Evolutionary conservation across 108 stramenopile species (phyloP), one percentile per base, ranked within the genome.

Genomic region (Tribonema minus): DNA sequence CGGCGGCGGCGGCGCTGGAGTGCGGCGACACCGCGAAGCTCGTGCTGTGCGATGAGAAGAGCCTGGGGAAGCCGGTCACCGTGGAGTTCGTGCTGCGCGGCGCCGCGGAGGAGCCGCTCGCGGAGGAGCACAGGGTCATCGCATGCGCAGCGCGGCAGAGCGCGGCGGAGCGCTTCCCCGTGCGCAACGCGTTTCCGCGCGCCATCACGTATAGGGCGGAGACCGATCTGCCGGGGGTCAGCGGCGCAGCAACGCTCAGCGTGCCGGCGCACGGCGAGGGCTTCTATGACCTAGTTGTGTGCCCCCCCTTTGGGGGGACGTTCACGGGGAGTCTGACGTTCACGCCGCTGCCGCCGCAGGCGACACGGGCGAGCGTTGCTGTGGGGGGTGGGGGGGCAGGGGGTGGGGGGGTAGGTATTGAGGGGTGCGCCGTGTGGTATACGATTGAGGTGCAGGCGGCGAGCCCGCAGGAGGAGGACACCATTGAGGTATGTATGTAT

Each of bases 281-380:
- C 27, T 60, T 71, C 3, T 88, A 85, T 39, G 15, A 23, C 30
- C 71, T 89, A 0, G 65, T 54, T 20, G 39, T 89, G 30, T 58
- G 72, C 39, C 85, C 87, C 3, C 81, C 63, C 3, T 39, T 87
- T 25, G 86, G 87, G 12, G 88, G 88, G 25, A 38, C 61, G 36
- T 85, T 80, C 60, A 84, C 85, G 23, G 88, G 88, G 3, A 60
- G 76, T 28, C 31, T 88, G 28, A 87, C 87, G n/a, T 89, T 89
- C 39, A 87, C 82, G 15, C n/a, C n/a, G n/a, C n/a, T n/a, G n/a
- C n/a, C n/a, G n/a, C n/a, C n/a, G n/a, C n/a, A n/a, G n/a, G n/a
- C n/a, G n/a, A n/a, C n/a, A n/a, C n/a, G n/a, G n/a, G n/a, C n/a
- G n/a, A n/a, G n/a, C n/a, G n/a, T n/a, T n/a, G n/a, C n/a, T n/a